Conservation (phyloP, 2,329 filamentous ascomycete species). For the Eurotiales sp. region DNA sequence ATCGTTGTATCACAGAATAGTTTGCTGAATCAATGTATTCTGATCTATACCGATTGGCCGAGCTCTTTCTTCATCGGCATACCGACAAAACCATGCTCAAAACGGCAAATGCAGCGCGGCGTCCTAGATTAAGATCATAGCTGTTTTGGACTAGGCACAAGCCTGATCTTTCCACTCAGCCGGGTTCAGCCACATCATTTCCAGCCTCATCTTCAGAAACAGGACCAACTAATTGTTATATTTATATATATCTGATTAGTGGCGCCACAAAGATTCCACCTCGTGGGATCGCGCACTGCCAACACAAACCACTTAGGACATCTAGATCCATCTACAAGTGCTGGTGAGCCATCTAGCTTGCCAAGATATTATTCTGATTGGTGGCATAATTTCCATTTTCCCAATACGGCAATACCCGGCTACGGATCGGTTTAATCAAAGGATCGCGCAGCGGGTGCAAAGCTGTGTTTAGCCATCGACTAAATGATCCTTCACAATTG, state of each 20-base stretch:
- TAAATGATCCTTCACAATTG: too few species aligned
- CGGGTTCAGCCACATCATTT: not conserved
- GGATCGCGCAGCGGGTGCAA: not conserved
- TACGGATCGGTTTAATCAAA: too few species aligned
- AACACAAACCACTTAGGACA: not conserved
- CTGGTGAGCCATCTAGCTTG: too few species aligned
- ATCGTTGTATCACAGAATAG: too few species aligned
- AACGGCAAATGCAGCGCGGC: not conserved
- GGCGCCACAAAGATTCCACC: not conserved
- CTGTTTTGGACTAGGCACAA: too few species aligned
- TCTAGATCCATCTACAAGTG: not conserved
- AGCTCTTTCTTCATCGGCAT: not conserved
- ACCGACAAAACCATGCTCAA: too few species aligned
- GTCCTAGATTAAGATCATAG: too few species aligned
- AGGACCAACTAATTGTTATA: not conserved
- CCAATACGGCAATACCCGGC: too few species aligned
- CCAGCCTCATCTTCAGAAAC: not conserved
- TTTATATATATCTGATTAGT: not conserved
- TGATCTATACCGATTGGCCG: too few species aligned
- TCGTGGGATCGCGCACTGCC: constrained; percentile 1
- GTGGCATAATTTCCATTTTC: too few species aligned
- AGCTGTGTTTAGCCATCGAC: not conserved
- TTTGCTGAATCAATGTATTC: too few species aligned
- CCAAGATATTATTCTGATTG: too few species aligned
- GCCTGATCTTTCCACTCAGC: not conserved